Conservation (phyloP, 2,329 filamentous ascomycete species). For the Diaporthe ampelina region DNA sequence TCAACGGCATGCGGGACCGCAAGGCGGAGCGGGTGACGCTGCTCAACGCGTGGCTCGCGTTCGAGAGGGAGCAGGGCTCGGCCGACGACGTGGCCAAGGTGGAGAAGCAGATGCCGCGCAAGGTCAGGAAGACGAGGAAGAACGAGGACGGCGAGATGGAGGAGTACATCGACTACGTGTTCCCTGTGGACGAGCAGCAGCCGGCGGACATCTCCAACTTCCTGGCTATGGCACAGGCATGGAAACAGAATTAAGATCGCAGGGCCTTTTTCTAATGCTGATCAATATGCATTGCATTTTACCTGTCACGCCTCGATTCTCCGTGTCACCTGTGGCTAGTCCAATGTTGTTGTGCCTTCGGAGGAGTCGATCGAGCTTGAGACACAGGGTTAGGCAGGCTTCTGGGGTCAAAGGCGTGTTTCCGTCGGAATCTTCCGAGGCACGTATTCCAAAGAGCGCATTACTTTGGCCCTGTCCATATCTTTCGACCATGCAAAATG, state of each 20-base stretch:
- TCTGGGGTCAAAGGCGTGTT: not conserved
- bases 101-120: constrained; percentile 92
- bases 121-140: constrained; percentile 92
- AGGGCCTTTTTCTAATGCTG: not conserved
- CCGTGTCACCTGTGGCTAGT: not conserved
- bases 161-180: constrained; percentile 97
- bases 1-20: constrained; percentile 88
- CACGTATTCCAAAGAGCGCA: not conserved
- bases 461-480: not conserved
- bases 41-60: constrained; percentile 92
- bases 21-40: constrained; percentile 95
- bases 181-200: constrained; percentile 93
- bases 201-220: constrained; percentile 86
- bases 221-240: constrained; percentile 86
- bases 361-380: not conserved
- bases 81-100: constrained; percentile 83
- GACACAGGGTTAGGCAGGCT: not conserved
- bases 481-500: not conserved
- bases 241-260: constrained; percentile 74
- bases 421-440: not conserved
- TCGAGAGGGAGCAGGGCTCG: constrained; percentile 88
- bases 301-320: too few relatives aligned
- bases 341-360: not conserved
- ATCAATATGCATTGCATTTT: not conserved
- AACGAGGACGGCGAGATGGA: constrained; percentile 94